Base-by-base conservation (phyloP, 23 red algal genomes). In the Gracilaria gracilis region DNA sequence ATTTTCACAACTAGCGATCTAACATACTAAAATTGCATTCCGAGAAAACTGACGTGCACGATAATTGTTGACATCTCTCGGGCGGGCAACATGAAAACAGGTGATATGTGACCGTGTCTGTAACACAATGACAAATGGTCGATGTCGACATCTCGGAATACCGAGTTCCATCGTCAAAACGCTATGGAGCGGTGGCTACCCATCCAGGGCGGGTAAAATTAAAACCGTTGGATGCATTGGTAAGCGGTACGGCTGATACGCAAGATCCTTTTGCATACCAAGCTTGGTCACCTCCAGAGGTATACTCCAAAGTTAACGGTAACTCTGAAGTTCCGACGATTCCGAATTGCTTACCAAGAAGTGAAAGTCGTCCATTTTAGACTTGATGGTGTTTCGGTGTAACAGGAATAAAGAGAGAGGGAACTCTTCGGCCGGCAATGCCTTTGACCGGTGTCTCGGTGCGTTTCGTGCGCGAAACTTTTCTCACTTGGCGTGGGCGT, bases 401-500 rank as follows among this genome's bases (percentile, higher is more conserved):
- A 46, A 3, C n/a, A 74, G 2, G 28, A 36, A 74, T 5, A 19
- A 40, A 37, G 67, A 73, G 42, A 15, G 34, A 13, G 25, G 4
- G 20, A 35, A 42, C 20, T 21, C 35, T 19, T 73, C 34, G 15
- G 21, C 33, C 12, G 9, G 17, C 17, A 37, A 9, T 15, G 34
- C 67, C 21, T 16, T 40, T 4, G 67, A 73, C 33, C 21, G 67
- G 16, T 16, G 67, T 12, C 0, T 73, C 33, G 21, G 33, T 37
- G 42, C 5, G 17, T 44, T 4, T 37, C 67, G 82, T 2, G 64
- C 64, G 38, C 82, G 82, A 38, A 58, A 44, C 5, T 67, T 27
- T 35, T 77, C 84, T 36, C 69, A 29, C 53, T 77, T 44, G 7
- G 42, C 84, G 27, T 77, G 46, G 28, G 84, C 67, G 20, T 86